A percentile compares a stretch with the other conserved stretches of the same genome.
Evolutionary conservation across 1,139 yeast species (phyloP).

Genomic region (Diutina ranongensis): DNA sequence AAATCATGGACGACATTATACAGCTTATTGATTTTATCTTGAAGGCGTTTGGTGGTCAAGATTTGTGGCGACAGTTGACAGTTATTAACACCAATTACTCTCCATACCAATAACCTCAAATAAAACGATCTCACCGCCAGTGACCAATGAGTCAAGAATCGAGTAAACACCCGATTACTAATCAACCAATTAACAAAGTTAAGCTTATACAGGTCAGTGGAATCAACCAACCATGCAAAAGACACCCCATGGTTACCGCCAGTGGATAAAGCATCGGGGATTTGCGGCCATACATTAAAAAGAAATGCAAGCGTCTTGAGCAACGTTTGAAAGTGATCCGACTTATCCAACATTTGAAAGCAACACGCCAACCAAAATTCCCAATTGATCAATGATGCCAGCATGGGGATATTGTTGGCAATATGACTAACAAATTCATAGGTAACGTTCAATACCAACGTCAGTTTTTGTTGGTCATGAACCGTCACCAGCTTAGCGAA

Average conservation of each 20-base stretch:
- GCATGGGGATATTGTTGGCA: slow-evolving; percentile 19
- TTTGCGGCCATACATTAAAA: slow-evolving; percentile 63
- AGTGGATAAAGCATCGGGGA: slow-evolving; percentile 30
- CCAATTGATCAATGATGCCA: slow-evolving; percentile 37
- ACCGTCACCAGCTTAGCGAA: slow-evolving; percentile 32
- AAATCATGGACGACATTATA: slow-evolving; percentile 4
- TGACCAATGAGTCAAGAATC: slow-evolving; percentile 67
- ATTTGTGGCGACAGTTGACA: slow-evolving; percentile 26
- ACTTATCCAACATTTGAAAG: slow-evolving; percentile 41
- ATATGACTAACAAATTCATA: slow-evolving; percentile 35
- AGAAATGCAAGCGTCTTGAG: slow-evolving; percentile 54
- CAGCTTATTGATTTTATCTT: slow-evolving; percentile 15
- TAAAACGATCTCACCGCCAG: slow-evolving; percentile 66
- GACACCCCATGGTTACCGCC: slow-evolving; percentile 6
- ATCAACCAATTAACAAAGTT: slow-evolving; percentile 46
- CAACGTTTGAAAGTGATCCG: slow-evolving; percentile 53
- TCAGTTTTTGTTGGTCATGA: slow-evolving; percentile 34
- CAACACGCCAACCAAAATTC: slow-evolving; percentile 61
- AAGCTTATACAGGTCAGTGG: slow-evolving; percentile 28
- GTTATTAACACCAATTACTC: slow-evolving; percentile 41
- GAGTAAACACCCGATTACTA: slow-evolving; percentile 35
- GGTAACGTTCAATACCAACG: slow-evolving; percentile 32
- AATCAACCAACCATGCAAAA: slow-evolving; percentile 23
- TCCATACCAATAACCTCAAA: slow-evolving; percentile 57
- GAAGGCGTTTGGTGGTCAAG: slow-evolving; percentile 20